Evolutionary conservation across 1,284 basidiomycete genomes (phyloP).

Genomic region (Agaricales sp.): DNA sequence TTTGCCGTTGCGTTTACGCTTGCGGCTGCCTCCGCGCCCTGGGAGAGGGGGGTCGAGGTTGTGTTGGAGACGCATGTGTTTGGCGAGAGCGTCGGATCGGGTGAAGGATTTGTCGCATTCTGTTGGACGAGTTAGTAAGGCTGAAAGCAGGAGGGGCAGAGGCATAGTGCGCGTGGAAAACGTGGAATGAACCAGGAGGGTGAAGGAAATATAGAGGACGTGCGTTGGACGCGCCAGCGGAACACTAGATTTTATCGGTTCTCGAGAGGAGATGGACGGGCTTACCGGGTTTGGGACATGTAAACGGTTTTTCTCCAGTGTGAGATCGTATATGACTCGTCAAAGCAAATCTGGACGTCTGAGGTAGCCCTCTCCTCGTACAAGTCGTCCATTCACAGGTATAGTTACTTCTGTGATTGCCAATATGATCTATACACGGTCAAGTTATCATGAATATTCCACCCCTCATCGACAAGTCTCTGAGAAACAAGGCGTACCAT

Average conservation of each 20-base stretch:
- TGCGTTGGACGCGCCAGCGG: background rate
- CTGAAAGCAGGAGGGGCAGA: background rate
- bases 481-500: slow-evolving; percentile 34
- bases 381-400: slow-evolving; percentile 86
- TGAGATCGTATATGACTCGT: slow-evolving; percentile 84
- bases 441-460: background rate
- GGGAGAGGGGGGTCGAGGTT: slow-evolving; percentile 64
- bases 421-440: slow-evolving; percentile 64
- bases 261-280: slow-evolving; percentile 8
- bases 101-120: slow-evolving; percentile 94
- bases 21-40: slow-evolving; percentile 55
- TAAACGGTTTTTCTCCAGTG: slow-evolving; percentile 88
- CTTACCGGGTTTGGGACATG: slow-evolving; percentile 70
- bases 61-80: slow-evolving; percentile 86
- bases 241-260: slow-evolving; percentile 3
- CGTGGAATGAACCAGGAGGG: slow-evolving; percentile 1
- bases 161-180: background rate
- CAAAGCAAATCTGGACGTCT: slow-evolving; percentile 81
- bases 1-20: slow-evolving; percentile 46
- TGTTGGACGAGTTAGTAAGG: slow-evolving; percentile 17
- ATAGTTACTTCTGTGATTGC: slow-evolving; percentile 79
- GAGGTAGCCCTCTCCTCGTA: slow-evolving; percentile 64
- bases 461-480: slow-evolving; percentile 7
- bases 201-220: background rate
- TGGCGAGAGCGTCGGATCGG: slow-evolving; percentile 82